These are phyloP conservation scores for Jimgerdemannia lactiflua DNA, from an alignment of 192 early-diverging fungal species.

Conservation along the genomic window DNA sequence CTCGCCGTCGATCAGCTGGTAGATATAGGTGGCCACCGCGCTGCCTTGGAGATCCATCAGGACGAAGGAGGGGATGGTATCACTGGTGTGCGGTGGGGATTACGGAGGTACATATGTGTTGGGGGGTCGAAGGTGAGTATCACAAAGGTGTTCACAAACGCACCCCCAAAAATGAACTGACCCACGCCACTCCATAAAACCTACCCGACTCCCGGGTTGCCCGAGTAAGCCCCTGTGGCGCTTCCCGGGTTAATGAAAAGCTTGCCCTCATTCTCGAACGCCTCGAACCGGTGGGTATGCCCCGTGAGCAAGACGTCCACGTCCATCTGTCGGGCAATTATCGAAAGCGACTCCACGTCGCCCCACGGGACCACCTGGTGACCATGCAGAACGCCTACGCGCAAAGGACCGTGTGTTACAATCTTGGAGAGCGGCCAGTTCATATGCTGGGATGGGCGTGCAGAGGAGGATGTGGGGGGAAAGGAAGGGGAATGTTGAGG, in stretches of 20 bases:
- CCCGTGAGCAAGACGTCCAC: slow-evolving; percentile 90
- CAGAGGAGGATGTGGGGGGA: neutral
- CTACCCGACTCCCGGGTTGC: slow-evolving; percentile 18
- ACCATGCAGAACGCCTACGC: slow-evolving; percentile 81
- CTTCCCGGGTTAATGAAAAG: slow-evolving; percentile 97
- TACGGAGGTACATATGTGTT: too few species aligned
- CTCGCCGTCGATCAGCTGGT: slow-evolving; percentile 87
- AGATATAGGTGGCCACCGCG: slow-evolving; percentile 84
- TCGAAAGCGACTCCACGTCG: slow-evolving; percentile 66
- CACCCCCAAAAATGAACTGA: too few species aligned
- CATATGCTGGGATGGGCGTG: slow-evolving; percentile 27
- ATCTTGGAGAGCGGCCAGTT: slow-evolving; percentile 64
- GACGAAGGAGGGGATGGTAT: slow-evolving; percentile 88
- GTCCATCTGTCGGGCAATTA: slow-evolving; percentile 84
- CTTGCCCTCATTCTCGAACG: slow-evolving; percentile 87
- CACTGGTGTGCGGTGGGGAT: slow-evolving; percentile 24
- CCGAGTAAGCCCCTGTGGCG: slow-evolving; percentile 81
- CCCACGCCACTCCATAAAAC: slow-evolving; percentile 1
- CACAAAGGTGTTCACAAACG: too few species aligned
- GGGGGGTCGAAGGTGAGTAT: too few species aligned
- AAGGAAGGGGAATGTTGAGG: too few species aligned
- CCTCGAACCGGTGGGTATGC: slow-evolving; percentile 88
- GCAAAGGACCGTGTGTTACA: slow-evolving; percentile 57
- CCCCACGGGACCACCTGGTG: slow-evolving; percentile 85
- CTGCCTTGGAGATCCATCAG: slow-evolving; percentile 88